Evolutionary conservation across 768 basidiomycete genomes (phyloP).

Genomic region (Hydnum rufescens): DNA sequence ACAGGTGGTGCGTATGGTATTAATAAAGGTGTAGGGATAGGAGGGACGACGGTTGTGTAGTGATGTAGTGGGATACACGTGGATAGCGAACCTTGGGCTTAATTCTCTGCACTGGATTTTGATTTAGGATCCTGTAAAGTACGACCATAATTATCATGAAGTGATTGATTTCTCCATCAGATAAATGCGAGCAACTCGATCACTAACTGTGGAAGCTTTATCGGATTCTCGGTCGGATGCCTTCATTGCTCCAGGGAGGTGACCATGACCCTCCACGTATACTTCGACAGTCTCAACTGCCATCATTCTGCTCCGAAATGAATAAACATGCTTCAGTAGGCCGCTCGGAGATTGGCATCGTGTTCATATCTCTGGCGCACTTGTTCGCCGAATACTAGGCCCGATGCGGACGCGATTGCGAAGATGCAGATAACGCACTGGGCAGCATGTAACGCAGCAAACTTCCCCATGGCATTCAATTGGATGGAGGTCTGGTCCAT

Average conservation of each 20-base stretch:
- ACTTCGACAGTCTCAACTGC: not conserved
- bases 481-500: not conserved
- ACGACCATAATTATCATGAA: too few species aligned
- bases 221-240: too few species aligned
- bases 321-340: too few species aligned
- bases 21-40: not conserved
- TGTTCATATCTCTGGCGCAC: too few species aligned
- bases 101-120: too few species aligned
- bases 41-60: not conserved
- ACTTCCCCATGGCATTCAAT: constrained; percentile 1
- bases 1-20: constrained; percentile 27
- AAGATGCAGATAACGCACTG: not conserved
- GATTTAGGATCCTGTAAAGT: too few species aligned
- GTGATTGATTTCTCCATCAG: too few species aligned
- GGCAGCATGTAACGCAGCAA: not conserved
- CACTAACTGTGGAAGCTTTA: too few species aligned
- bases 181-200: too few species aligned
- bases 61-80: too few species aligned
- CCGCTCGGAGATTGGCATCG: too few species aligned
- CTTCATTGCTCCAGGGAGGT: not conserved
- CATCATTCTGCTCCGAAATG: not conserved
- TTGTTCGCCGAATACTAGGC: not conserved
- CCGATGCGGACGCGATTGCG: not conserved
- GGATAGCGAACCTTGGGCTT: too few species aligned
- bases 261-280: not conserved